Evolutionary conservation across 257 asterid genomes (phyloP), one percentile per base, ranked within the genome.

Genomic region (Salvia miltiorrhiza): DNA sequence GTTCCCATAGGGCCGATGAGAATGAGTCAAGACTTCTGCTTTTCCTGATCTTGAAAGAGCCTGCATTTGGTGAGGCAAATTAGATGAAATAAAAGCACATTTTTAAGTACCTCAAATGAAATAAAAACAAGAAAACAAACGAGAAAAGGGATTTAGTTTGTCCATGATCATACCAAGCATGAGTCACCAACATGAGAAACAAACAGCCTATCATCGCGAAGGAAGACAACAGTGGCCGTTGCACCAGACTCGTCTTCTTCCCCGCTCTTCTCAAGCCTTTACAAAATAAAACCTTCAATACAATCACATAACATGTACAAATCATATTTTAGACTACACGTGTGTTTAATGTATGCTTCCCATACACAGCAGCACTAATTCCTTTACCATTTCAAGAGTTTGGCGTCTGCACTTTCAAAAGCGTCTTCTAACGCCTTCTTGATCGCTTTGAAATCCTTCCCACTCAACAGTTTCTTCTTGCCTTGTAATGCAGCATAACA

Each of bases 111-210:
- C 40, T 3, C 44, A 44, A 12, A 6, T 19, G 14, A 14, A 12
- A 24, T 1, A 54, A 32, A 4, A 11, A n/a, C 56, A 19, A 8
- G 35, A 30, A 30, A n/a, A 30, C 5, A 7, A 2, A 30, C 35
- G 35, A 4, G 35, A 17, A 8, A 35, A 21, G 7, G 9, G 43
- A 45, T 13, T 2, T 10, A 39, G 44, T 40, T 30, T 63, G 30
- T 41, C 40, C 12, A 41, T 23, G 9, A 56, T 48, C 17, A 45
- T 86, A 93, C 99, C 97, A 87, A 81, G 52, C 92, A 77, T 13
- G 97, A 94, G 78, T 91, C 99, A 49, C 99, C 97, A 80, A 94
- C 85, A 74, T 94, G 99, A 14, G 97, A 72, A 41, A 91, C 76
- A 69, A 82, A 77, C 73, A 93, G 64, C 53, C 78, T 53, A 63